Conservation (phyloP, 2,329 filamentous ascomycete species). For the Dactylonectria macrodidyma region DNA sequence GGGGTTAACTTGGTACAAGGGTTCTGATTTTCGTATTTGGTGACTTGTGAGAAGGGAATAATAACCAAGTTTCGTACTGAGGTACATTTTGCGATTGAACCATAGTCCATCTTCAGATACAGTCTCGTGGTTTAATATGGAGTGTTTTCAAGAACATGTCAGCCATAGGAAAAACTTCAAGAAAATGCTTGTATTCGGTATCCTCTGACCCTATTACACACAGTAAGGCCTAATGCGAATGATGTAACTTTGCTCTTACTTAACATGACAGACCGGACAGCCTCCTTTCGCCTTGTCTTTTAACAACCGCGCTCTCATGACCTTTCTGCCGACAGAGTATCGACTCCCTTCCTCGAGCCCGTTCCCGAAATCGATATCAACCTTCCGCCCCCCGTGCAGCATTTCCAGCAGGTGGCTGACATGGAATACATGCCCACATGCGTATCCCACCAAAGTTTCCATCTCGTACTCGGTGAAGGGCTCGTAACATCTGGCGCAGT, state of each 20-base stretch:
- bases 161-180: neutral
- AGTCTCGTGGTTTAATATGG: slow-evolving; percentile 1
- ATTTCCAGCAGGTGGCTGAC: slow-evolving; percentile 77
- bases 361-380: slow-evolving; percentile 64
- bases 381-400: slow-evolving; percentile 61
- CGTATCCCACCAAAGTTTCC: slow-evolving; percentile 84
- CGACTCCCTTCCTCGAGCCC: slow-evolving; percentile 61
- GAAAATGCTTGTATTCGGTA: neutral
- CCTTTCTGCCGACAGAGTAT: slow-evolving; percentile 85
- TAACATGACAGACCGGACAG: slow-evolving; percentile 70
- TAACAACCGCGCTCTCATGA: slow-evolving; percentile 86
- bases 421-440: slow-evolving; percentile 87
- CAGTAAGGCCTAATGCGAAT: slow-evolving; percentile 22
- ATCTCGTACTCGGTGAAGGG: slow-evolving; percentile 73
- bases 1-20: slow-evolving; percentile 41
- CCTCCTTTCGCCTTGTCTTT: slow-evolving; percentile 78
- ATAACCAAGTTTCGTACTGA: slow-evolving; percentile 46
- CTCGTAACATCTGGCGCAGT: slow-evolving; percentile 72
- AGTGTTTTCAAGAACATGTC: neutral
- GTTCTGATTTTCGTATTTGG: slow-evolving; percentile 43
- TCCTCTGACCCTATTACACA: slow-evolving; percentile 30
- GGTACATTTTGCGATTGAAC: slow-evolving; percentile 44
- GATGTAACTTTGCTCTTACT: slow-evolving; percentile 31
- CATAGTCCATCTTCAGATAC: slow-evolving; percentile 13
- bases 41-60: slow-evolving; percentile 39